Evolutionary conservation across 208 protist genomes (phyloP), one percentile per base, ranked within the genome.

Genomic region (Trypanosoma caninum): DNA sequence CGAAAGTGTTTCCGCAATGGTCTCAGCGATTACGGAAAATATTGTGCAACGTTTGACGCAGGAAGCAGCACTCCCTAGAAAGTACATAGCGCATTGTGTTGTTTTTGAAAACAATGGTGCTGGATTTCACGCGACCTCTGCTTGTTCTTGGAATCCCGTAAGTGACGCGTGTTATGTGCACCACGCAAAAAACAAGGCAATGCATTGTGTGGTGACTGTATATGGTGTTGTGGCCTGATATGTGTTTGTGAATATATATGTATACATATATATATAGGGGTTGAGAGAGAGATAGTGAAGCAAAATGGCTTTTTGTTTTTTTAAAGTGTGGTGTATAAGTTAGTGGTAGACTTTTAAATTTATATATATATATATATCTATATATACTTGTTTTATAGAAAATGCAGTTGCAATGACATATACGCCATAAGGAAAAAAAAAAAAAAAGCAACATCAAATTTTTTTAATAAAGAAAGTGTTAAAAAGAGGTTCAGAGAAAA

Each of bases 101-200:
- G 82, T 97, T 27, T 59, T 95, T 58, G 87, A 97, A 59, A 94
- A 94, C 28, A 94, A 78, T 50, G 92, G 92, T 9, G 86, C 91
- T 1, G 94, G 94, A 5, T 61, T 96, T 48, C 72, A 92, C 58
- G 75, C 74, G n/a, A 65, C 89, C 28, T 89, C 86, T 13, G 82
- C 82, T 9, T 94, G 85, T 71, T 92, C 78, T 23, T 97, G 94
- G 92, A 93, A 97, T 66, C 72, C 84, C 13, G 59, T 65, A 7
- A 94, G 84, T 51, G 94, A 97, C 63, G 74, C 74, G 7, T 91
- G 83, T 60, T 95, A 89, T 59, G 82, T 92, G 23, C 52, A 92
- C 62, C 78, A 86, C 41, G 59, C 72, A 13, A 84, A 95, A 65
- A 93, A 92, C 41, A 90, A 76, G 47, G 82, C 70, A 6, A 91